A percentile compares a stretch with the other conserved stretches of the same genome.
These are phyloP conservation scores for Purpureocillium lavendulum DNA, from an alignment of 2,329 filamentous ascomycete species.

Conservation along the genomic window DNA sequence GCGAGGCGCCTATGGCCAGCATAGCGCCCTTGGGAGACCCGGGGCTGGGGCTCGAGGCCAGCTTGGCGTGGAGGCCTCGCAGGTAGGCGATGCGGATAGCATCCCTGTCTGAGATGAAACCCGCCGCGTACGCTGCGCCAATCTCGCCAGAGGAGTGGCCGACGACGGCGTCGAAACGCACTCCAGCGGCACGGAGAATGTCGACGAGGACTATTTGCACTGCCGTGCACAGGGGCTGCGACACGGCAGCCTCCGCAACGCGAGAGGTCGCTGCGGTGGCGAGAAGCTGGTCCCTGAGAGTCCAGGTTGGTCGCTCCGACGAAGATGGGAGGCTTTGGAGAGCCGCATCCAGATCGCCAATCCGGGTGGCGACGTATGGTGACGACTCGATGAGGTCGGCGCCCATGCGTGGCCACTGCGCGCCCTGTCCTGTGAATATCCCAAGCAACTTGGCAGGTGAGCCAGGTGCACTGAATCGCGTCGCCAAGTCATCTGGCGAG, in stretches of 20 bases:
- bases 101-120: conserved; percentile 21
- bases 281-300: background rate
- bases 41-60: background rate
- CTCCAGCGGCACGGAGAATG: conserved; percentile 16
- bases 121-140: conserved; percentile 40
- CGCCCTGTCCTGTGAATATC: conserved; percentile 23
- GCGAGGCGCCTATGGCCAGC: conserved; percentile 15
- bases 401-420: conserved; percentile 19
- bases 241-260: conserved; percentile 14
- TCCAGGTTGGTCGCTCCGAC: conserved; percentile 14
- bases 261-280: conserved; percentile 3
- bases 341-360: background rate
- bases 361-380: background rate
- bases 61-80: conserved; percentile 3
- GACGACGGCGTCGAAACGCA: conserved; percentile 26
- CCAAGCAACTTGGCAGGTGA: background rate
- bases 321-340: conserved; percentile 2
- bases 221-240: conserved; percentile 20
- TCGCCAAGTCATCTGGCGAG: background rate
- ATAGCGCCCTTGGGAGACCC: conserved; percentile 2
- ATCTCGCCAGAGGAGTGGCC: conserved; percentile 44
- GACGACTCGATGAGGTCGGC: conserved; percentile 9
- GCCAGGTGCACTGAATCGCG: background rate
- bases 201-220: conserved; percentile 18
- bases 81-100: conserved; percentile 9